phyloP scores from a whole-genome alignment of 345 rosid genomes.

The Gynandropsis gynandra region DNA sequence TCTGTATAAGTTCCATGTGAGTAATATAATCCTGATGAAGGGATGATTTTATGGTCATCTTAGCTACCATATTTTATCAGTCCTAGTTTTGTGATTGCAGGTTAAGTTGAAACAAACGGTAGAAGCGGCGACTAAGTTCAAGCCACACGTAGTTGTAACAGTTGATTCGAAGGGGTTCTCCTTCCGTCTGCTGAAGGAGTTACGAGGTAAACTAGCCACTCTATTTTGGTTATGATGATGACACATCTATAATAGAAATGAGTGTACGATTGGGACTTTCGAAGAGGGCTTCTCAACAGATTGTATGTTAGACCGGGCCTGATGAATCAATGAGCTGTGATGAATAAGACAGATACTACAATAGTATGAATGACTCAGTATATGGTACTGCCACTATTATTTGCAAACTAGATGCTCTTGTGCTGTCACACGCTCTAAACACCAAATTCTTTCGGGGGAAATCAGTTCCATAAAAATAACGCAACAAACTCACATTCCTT shows the following conservation, averaged over 20 bases:
- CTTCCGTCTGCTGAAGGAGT: slow-evolving; percentile 68
- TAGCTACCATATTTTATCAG: not conserved
- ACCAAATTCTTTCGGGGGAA: not conserved
- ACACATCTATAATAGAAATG: not conserved
- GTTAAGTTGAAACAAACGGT: slow-evolving; percentile 56
- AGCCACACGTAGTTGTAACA: slow-evolving; percentile 84
- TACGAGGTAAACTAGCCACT: slow-evolving; percentile 42
- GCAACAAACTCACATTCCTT: not conserved
- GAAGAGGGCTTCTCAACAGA: no score
- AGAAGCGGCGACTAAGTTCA: slow-evolving; percentile 59
- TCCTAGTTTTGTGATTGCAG: slow-evolving; percentile 30
- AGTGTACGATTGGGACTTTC: not conserved
- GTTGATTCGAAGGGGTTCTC: slow-evolving; percentile 94
- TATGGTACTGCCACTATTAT: not conserved
- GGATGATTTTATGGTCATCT: not conserved
- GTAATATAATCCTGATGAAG: slow-evolving; percentile 16
- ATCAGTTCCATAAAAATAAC: no score
- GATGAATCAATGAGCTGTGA: not conserved
- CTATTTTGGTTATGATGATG: not conserved
- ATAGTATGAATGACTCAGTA: no score
- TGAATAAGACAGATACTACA: not conserved
- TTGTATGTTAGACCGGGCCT: no score
- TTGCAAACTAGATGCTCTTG: not conserved
- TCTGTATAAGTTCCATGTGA: slow-evolving; percentile 63
- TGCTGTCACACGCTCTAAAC: not conserved